Conservation (phyloP, 352 stramenopile genomes). For the Peronospora belbahrii region DNA sequence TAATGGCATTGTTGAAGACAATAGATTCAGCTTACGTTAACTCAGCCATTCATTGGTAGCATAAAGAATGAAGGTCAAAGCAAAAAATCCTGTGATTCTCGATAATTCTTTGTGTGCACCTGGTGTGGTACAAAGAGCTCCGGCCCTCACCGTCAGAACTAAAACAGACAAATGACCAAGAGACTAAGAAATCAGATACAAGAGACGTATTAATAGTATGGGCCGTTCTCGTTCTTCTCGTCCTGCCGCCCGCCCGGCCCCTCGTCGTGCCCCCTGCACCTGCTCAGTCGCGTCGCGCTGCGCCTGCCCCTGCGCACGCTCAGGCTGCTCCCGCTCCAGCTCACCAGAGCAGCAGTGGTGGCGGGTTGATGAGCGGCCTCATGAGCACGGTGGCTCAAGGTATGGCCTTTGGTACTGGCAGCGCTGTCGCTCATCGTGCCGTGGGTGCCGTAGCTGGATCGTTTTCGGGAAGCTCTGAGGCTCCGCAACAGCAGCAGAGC, state of each 20-base stretch:
- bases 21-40: too few relatives aligned
- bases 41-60: too few relatives aligned
- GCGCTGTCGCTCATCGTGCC: constrained; percentile 91
- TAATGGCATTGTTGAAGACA: too few relatives aligned
- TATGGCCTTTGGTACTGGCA: constrained; percentile 97
- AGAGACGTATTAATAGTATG: constrained; percentile 36
- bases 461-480: constrained; percentile 53
- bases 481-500: constrained; percentile 21
- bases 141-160: constrained; percentile 21
- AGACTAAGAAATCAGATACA: constrained; percentile 18
- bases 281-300: constrained; percentile 30
- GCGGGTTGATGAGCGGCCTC: constrained; percentile 91
- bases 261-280: constrained; percentile 39
- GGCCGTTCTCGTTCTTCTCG: constrained; percentile 62
- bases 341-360: constrained; percentile 42
- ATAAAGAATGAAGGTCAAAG: too few relatives aligned
- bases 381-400: constrained; percentile 93
- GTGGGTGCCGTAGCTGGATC: constrained; percentile 71
- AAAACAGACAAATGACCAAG: constrained; percentile 14
- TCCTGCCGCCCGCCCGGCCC: constrained; percentile 24
- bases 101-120: constrained; percentile 27
- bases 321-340: constrained; percentile 47
- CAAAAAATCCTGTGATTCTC: constrained; percentile 16
- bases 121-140: constrained; percentile 3
- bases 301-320: constrained; percentile 41